Base-by-base conservation (phyloP, 2,329 filamentous ascomycete species). In the Mollisiaceae sp. region DNA sequence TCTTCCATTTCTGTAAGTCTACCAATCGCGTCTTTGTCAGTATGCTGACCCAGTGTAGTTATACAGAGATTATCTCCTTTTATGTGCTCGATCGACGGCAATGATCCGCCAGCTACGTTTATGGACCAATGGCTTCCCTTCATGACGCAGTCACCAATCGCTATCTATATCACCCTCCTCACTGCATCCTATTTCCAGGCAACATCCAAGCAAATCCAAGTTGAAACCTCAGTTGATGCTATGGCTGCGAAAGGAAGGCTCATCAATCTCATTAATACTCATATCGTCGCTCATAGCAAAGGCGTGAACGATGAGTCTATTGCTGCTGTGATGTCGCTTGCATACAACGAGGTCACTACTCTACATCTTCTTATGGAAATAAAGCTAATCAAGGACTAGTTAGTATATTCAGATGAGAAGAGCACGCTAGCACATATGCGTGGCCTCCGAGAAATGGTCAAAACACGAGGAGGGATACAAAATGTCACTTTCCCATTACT, bases 21-120 rank as follows among this genome's bases (percentile, higher is more conserved):
- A 0, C 27, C n/a, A 6, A 56, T 39, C 11, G 3, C 32, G 0
- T 1, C 20, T 41, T 63, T 9, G 36, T 12, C 24, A 54, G 12
- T 32, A 41, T 59, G 22, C 60, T 67, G 15, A 65, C 39, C 58
- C 22, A 1, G 14, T 22, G 11, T 14, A 76, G 74, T 75, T 50
- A 59, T 71, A 2, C 65, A 67, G n/a, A 72, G 70, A 45, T 69
- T 78, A 8, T 70, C 73, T 14, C 74, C 76, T 1, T 76, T 72
- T 60, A 71, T 77, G 52, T 72, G 74, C 14, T 75, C 74, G 4
- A 74, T 77, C 20, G 75, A 77, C 20, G 75, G 75, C 0, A 66
- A 68, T 45, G 65, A 71, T 54, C 67, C 73, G 8, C 70, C 73
- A 2, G 43, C 63, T 1, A 55, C 66, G 3, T 76, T 77, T 52